Conservation (phyloP, 371 early-diverging fungal species). For the Circinella umbellata region DNA sequence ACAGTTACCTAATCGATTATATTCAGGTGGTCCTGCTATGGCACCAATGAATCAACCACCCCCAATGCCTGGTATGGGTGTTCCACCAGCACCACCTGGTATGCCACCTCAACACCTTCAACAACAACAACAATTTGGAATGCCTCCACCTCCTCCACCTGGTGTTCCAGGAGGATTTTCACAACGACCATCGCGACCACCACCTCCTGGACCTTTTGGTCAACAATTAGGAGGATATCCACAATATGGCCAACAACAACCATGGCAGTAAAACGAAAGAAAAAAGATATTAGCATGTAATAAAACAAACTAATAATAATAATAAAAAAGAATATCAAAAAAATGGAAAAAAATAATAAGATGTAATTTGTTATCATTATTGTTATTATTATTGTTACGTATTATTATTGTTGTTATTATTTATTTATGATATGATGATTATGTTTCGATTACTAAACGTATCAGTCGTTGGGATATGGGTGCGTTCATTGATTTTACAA, state of each 20-base stretch:
- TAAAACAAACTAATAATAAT: not conserved
- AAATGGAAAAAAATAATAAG: not conserved
- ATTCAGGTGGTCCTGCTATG: slow-evolving; percentile 63
- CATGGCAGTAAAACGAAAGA: slow-evolving; percentile 16
- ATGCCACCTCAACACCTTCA: slow-evolving; percentile 23
- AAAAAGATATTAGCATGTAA: not conserved
- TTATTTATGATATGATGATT: not conserved
- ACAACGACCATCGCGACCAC: slow-evolving; percentile 1
- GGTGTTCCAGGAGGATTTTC: not conserved
- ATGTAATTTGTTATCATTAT: not conserved
- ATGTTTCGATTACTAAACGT: slow-evolving; percentile 35
- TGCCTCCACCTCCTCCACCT: slow-evolving; percentile 13
- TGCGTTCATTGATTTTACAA: slow-evolving; percentile 51
- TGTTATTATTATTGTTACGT: not conserved
- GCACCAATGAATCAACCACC: slow-evolving; percentile 16
- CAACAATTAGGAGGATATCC: slow-evolving; percentile 32
- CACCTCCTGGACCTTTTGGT: slow-evolving; percentile 4
- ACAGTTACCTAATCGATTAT: slow-evolving; percentile 72
- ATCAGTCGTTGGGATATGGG: slow-evolving; percentile 47
- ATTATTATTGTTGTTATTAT: no score
- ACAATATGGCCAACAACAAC: slow-evolving; percentile 9
- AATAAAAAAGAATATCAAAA: not conserved
- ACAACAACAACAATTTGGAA: slow-evolving; percentile 23
- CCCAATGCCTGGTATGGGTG: slow-evolving; percentile 2
- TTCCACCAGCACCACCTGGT: not conserved